Conservation (phyloP, 208 protist species). For the Willaertia magna region DNA sequence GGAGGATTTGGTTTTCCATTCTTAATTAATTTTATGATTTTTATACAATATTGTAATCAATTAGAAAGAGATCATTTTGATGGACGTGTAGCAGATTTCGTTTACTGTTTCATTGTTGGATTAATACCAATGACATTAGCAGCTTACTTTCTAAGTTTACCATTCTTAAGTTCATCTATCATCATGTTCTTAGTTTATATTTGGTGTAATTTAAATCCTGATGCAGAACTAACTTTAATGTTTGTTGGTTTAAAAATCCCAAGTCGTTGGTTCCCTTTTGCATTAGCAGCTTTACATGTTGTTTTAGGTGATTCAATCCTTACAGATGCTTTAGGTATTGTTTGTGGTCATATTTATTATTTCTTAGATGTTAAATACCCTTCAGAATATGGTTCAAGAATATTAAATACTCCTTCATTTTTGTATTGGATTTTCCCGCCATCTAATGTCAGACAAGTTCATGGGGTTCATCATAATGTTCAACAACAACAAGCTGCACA, state of each 20-base stretch:
- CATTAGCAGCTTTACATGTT: background rate
- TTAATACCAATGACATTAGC: background rate
- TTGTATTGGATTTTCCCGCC: background rate
- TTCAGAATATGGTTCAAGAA: background rate
- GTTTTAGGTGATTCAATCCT: background rate
- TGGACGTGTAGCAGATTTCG: background rate
- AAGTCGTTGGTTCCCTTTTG: background rate
- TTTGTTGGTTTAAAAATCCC: background rate
- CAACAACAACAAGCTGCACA: background rate
- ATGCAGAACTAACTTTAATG: background rate
- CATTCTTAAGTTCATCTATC: background rate
- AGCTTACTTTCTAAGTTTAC: background rate
- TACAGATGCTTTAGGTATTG: background rate
- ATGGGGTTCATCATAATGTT: background rate
- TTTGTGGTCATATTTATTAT: background rate
- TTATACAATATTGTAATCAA: background rate
- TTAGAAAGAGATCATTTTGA: background rate
- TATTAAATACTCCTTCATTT: background rate
- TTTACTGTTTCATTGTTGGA: background rate
- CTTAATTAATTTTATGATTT: background rate
- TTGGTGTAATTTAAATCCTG: background rate
- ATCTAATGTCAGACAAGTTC: background rate
- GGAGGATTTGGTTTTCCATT: background rate
- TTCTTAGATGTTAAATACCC: background rate
- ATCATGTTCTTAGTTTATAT: background rate